A percentile compares a stretch with the other conserved stretches of the same genome.
Conservation (phyloP, 1,139 yeast genomes). For the Geotrichum citri-aurantii region DNA sequence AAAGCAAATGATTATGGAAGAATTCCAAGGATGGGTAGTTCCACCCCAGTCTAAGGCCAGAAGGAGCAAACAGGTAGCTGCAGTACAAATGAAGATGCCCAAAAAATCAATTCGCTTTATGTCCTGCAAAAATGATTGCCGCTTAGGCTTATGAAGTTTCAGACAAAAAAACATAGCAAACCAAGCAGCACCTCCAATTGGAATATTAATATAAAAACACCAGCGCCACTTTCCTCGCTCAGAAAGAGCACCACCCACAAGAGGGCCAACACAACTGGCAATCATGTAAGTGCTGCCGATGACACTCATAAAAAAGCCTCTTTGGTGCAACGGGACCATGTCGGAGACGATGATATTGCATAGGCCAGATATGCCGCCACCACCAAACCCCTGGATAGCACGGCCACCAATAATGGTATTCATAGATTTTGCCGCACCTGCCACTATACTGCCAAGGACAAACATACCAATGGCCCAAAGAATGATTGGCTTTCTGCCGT, state of each 20-base stretch:
- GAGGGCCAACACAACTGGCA: conserved; percentile 60
- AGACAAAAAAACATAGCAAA: conserved; percentile 39
- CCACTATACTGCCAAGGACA: conserved; percentile 55
- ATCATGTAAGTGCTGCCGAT: conserved; percentile 51
- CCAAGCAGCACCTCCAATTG: conserved; percentile 56
- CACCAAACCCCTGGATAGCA: conserved; percentile 62
- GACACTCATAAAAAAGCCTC: conserved; percentile 44
- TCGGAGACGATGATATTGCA: conserved; percentile 54
- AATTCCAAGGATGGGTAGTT: conserved; percentile 43
- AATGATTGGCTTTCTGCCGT: conserved; percentile 53
- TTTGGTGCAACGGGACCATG: conserved; percentile 49
- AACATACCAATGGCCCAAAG: conserved; percentile 48
- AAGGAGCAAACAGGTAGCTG: conserved; percentile 42
- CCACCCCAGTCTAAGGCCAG: conserved; percentile 52
- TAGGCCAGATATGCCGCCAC: conserved; percentile 53
- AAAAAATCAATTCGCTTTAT: conserved; percentile 42
- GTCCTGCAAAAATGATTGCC: conserved; percentile 33
- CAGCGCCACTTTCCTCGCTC: conserved; percentile 68
- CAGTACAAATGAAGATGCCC: conserved; percentile 42
- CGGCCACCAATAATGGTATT: conserved; percentile 59
- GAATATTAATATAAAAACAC: conserved; percentile 70
- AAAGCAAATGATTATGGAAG: conserved; percentile 50
- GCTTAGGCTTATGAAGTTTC: conserved; percentile 27
- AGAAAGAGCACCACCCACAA: conserved; percentile 63
- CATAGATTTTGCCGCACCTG: conserved; percentile 51